Evolutionary conservation across 2,329 filamentous ascomycete genomes (phyloP).

Genomic region (Alternaria infectoria): DNA sequence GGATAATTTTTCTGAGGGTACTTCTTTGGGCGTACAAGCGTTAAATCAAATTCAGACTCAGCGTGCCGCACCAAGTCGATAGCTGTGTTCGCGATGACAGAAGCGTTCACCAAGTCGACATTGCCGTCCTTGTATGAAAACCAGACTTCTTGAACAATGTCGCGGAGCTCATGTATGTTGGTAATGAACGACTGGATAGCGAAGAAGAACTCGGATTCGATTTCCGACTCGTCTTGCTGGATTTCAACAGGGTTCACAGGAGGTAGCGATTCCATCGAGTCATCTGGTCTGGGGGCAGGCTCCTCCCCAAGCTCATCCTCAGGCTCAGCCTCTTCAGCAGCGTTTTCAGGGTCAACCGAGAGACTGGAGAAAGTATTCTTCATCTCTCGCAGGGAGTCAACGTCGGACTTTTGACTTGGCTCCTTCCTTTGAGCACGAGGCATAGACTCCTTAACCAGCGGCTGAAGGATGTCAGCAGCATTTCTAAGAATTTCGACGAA

Average conservation of each 20-base stretch:
- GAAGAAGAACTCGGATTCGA: neutral
- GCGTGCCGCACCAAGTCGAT: neutral
- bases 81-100: neutral
- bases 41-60: neutral
- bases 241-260: neutral
- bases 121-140: neutral
- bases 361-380: neutral
- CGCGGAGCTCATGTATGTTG: neutral
- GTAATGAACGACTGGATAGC: neutral
- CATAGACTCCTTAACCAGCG: neutral
- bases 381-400: neutral
- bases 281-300: neutral
- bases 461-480: neutral
- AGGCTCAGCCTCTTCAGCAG: neutral
- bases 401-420: neutral
- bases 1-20: neutral
- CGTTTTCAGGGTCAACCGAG: neutral
- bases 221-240: neutral
- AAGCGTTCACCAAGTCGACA: neutral
- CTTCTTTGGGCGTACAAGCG: neutral
- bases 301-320: neutral
- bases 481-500: neutral
- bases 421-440: neutral
- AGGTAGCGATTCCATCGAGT: neutral
- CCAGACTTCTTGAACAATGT: neutral